These are phyloP conservation scores for Pythium aristosporum DNA, from an alignment of 352 stramenopile species.

Conservation along the genomic window DNA sequence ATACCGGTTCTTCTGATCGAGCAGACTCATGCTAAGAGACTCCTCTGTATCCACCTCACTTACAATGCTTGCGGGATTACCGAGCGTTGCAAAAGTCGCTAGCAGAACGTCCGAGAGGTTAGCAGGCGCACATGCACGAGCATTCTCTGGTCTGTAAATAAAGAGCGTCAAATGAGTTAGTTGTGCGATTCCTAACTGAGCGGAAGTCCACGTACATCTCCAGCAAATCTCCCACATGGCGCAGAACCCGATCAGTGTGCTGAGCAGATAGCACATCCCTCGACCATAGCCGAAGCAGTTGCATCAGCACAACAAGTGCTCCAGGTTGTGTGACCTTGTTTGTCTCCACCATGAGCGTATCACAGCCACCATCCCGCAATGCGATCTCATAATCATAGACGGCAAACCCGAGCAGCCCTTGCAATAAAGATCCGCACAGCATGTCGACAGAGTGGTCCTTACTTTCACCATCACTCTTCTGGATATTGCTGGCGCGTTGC, in stretches of 20 bases:
- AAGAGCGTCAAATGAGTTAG: not conserved
- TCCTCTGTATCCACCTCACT: not conserved
- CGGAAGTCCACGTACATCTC: constrained; percentile 8
- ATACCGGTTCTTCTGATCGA: constrained; percentile 9
- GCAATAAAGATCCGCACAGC: not conserved
- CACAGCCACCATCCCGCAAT: not conserved
- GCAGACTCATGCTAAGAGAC: constrained; percentile 8
- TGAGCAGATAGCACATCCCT: not conserved
- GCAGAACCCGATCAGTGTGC: constrained; percentile 12
- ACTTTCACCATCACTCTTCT: not conserved
- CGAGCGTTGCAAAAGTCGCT: constrained; percentile 13
- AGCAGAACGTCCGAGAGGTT: constrained; percentile 21
- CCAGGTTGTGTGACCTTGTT: constrained; percentile 19
- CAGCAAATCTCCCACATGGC: constrained; percentile 6
- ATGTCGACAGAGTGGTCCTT: not conserved
- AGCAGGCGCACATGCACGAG: constrained; percentile 3
- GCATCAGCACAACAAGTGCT: constrained; percentile 19
- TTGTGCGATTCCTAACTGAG: not conserved
- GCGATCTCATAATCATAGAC: constrained; percentile 16
- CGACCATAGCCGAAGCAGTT: constrained; percentile 25
- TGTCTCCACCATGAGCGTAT: not conserved
- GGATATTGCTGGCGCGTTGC: not conserved
- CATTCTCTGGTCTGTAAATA: constrained; percentile 24
- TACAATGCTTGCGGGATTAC: not conserved
- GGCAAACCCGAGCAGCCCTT: constrained; percentile 13